These are phyloP conservation scores for Hymenoscyphus linearis DNA, from an alignment of 2,329 filamentous ascomycete species.

Conservation along the genomic window DNA sequence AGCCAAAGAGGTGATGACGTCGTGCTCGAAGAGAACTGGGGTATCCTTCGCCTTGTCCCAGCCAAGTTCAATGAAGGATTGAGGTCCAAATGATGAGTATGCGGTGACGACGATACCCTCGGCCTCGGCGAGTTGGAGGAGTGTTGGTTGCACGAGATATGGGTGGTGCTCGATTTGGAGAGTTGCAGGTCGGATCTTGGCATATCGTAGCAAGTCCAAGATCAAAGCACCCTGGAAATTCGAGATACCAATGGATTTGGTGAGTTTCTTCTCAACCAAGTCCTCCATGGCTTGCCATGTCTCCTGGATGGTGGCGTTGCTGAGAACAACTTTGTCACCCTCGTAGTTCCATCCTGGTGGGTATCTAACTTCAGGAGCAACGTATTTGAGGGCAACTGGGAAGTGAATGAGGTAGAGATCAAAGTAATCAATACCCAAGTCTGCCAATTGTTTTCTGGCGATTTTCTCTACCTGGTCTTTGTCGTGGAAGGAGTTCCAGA, in stretches of 20 bases:
- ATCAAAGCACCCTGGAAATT: conserved; percentile 78
- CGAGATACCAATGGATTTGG: conserved; percentile 71
- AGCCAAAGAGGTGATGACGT: conserved; percentile 58
- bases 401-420: conserved; percentile 89
- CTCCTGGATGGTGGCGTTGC: conserved; percentile 69
- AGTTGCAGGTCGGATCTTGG: conserved; percentile 66
- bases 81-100: conserved; percentile 78
- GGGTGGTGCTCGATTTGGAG: conserved; percentile 91
- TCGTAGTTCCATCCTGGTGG: conserved; percentile 72
- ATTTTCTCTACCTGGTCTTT: conserved; percentile 71
- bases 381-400: conserved; percentile 79
- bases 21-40: conserved; percentile 66
- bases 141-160: conserved; percentile 70
- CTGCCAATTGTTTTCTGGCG: conserved; percentile 67
- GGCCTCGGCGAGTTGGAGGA: conserved; percentile 63
- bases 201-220: conserved; percentile 75
- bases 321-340: conserved; percentile 53
- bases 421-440: conserved; percentile 85
- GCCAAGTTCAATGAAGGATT: conserved; percentile 72
- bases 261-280: conserved; percentile 63
- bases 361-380: conserved; percentile 73
- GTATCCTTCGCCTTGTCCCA: conserved; percentile 62
- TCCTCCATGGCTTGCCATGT: conserved; percentile 79
- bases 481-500: conserved; percentile 91
- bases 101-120: conserved; percentile 72